These are phyloP conservation scores for Patellifolia procumbens DNA, from an alignment of 179 eudicot species.

Conservation along the genomic window DNA sequence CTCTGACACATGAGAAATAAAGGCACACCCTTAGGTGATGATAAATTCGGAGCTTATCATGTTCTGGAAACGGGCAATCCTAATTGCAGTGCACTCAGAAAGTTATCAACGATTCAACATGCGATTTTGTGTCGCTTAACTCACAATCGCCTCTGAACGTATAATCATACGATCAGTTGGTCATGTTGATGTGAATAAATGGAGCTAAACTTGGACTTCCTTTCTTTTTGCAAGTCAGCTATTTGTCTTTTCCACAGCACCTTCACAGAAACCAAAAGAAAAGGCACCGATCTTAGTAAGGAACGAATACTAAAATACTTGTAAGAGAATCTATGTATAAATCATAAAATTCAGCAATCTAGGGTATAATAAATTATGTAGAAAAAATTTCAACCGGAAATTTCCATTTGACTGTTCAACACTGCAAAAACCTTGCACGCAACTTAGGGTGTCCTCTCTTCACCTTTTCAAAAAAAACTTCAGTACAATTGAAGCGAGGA, in stretches of 20 bases:
- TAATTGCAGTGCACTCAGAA: constrained; percentile 10
- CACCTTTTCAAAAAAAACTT: no score
- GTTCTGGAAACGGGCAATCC: neutral
- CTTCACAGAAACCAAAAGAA: constrained; percentile 21
- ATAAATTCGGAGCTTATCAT: neutral
- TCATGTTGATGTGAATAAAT: no score
- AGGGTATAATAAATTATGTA: no score
- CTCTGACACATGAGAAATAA: neutral
- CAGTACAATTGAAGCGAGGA: no score
- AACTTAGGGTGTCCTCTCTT: no score
- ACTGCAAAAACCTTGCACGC: neutral
- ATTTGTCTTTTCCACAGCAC: constrained; percentile 45
- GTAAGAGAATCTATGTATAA: neutral
- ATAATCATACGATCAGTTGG: neutral
- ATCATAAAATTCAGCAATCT: neutral
- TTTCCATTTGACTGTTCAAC: neutral
- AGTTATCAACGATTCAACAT: neutral
- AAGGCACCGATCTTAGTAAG: neutral
- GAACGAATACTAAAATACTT: neutral
- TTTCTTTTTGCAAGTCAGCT: constrained; percentile 16
- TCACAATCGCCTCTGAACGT: neutral
- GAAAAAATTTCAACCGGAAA: neutral
- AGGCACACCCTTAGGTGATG: neutral
- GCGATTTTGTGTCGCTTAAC: neutral
- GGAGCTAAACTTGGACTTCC: neutral